phyloP scores from a whole-genome alignment of 2,329 filamentous ascomycete species.

The Colletotrichum kahawae region DNA sequence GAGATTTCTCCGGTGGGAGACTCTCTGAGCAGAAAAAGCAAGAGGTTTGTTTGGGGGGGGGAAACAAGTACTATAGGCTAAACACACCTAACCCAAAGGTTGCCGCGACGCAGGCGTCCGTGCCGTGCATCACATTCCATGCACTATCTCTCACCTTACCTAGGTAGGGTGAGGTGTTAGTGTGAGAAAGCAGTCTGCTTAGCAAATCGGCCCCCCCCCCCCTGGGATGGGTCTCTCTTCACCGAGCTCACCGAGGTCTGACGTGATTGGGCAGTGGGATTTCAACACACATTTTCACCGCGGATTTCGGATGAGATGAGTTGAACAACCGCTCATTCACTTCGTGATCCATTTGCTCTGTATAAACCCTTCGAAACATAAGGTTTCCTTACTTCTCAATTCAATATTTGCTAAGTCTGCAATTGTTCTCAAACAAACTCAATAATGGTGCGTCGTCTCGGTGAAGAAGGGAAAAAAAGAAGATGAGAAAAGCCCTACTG shows the following conservation, averaged over 20 bases:
- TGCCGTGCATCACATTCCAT: background rate
- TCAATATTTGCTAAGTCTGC: rapidly evolving
- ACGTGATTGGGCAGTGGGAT: conserved; percentile 17
- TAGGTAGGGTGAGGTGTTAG: background rate
- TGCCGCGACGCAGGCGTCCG: background rate
- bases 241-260: conserved; percentile 9
- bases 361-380: rapidly evolving
- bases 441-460: background rate
- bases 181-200: background rate
- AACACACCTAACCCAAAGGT: background rate
- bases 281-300: conserved; percentile 15
- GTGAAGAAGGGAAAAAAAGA: background rate
- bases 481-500: background rate
- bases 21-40: background rate
- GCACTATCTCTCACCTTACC: background rate
- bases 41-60: background rate
- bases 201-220: background rate
- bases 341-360: background rate
- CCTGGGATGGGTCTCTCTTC: background rate
- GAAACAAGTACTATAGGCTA: background rate
- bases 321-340: background rate
- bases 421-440: background rate
- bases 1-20: background rate
- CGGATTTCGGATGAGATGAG: background rate
- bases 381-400: background rate